Conservation (phyloP, 257 asterid species). For the Gynochthodes officinalis region DNA sequence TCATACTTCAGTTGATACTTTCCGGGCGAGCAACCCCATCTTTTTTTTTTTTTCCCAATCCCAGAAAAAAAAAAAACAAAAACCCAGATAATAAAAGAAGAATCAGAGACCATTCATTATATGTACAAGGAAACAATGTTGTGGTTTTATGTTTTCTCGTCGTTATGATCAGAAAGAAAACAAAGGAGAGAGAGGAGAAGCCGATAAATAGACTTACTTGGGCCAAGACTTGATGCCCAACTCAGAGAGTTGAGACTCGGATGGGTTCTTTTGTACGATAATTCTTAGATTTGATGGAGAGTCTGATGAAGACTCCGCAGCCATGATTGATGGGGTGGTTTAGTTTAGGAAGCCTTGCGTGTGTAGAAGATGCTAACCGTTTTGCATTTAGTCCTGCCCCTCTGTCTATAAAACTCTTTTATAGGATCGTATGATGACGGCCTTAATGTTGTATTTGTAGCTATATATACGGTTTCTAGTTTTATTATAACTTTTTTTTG, state of each 20-base stretch:
- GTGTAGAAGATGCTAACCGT: background rate
- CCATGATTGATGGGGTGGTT: slow-evolving; percentile 22
- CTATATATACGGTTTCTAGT: no score
- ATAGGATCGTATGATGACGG: no score
- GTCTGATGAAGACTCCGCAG: slow-evolving; percentile 32
- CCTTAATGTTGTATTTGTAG: no score
- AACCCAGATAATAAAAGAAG: background rate
- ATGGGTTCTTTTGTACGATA: slow-evolving; percentile 62
- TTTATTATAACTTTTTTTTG: background rate
- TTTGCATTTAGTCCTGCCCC: no score
- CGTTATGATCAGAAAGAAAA: no score
- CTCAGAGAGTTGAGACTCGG: slow-evolving; percentile 60
- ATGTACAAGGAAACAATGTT: no score
- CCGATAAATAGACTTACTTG: slow-evolving; percentile 49
- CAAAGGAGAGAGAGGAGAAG: background rate
- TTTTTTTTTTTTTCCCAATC: background rate
- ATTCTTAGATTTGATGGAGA: slow-evolving; percentile 51
- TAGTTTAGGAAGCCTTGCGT: background rate
- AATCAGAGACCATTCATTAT: no score
- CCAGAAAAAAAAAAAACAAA: no score
- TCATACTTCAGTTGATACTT: slow-evolving; percentile 75
- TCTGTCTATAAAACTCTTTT: no score
- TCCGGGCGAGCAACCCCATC: slow-evolving; percentile 95
- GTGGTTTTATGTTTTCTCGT: background rate
- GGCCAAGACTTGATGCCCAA: slow-evolving; percentile 94